Conservation (phyloP, 2,329 filamentous ascomycete genomes). For the Penicillium aurantiogriseum region DNA sequence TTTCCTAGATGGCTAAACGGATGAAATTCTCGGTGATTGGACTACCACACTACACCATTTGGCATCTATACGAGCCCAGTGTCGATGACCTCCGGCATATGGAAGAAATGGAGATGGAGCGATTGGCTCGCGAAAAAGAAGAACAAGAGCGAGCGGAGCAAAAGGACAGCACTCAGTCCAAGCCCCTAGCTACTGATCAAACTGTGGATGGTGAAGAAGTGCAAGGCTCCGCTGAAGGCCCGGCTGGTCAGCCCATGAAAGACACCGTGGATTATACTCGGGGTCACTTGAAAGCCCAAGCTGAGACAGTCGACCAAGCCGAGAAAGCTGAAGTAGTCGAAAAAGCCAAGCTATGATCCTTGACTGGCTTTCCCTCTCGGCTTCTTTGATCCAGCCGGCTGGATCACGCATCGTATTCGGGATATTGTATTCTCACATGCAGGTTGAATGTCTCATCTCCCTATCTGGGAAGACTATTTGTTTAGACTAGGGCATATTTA, state of each 20-base stretch:
- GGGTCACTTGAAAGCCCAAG: neutral
- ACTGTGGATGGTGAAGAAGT: slow-evolving; percentile 8
- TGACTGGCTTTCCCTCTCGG: neutral
- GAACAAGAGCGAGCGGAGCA: slow-evolving; percentile 71
- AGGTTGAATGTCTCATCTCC: neutral
- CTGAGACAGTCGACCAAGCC: neutral
- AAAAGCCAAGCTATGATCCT: neutral
- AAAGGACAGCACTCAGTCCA: slow-evolving; percentile 72
- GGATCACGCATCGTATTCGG: neutral
- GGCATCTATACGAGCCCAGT: slow-evolving; percentile 99
- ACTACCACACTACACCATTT: slow-evolving; percentile 95
- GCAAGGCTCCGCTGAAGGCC: slow-evolving; percentile 25
- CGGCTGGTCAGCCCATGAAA: slow-evolving; percentile 23
- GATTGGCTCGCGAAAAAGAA: slow-evolving; percentile 74
- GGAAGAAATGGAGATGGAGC: slow-evolving; percentile 96
- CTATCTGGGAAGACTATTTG: neutral
- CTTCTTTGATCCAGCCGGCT: slow-evolving; percentile 1
- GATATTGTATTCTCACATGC: neutral
- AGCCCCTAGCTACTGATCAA: slow-evolving; percentile 30
- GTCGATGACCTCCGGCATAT: slow-evolving; percentile 96
- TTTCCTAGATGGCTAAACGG: slow-evolving; percentile 81
- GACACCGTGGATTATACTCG: slow-evolving; percentile 13
- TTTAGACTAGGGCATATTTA: neutral
- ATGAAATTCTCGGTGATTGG: slow-evolving; percentile 97
- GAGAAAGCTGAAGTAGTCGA: neutral